Conservation (phyloP, 1,284 basidiomycete species). For the Chalciporus sp. region DNA sequence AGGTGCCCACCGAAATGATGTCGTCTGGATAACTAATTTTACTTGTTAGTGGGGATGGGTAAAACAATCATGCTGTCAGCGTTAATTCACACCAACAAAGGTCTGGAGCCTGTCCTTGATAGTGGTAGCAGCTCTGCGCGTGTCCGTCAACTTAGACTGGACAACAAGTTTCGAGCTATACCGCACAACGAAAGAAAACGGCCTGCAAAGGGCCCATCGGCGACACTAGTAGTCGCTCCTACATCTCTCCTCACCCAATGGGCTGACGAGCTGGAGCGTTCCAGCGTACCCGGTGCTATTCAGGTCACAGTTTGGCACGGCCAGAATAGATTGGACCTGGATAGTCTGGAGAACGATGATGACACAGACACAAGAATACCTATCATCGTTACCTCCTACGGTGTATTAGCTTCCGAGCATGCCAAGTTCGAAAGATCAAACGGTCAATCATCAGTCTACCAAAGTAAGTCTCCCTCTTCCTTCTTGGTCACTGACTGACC, state of each 20-base stretch:
- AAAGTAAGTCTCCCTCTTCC: conserved; percentile 51
- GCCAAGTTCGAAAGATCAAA: conserved; percentile 59
- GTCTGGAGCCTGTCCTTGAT: conserved; percentile 42
- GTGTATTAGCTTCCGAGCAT: conserved; percentile 84
- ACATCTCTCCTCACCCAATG: conserved; percentile 92
- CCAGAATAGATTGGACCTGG: conserved; percentile 76
- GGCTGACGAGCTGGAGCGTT: conserved; percentile 83
- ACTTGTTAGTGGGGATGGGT: conserved; percentile 81
- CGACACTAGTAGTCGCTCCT: conserved; percentile 92
- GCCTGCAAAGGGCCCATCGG: conserved; percentile 45
- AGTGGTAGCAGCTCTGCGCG: conserved; percentile 39
- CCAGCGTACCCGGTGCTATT: conserved; percentile 70
- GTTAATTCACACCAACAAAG: conserved; percentile 81
- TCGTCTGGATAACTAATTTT: conserved; percentile 13
- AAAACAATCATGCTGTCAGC: conserved; percentile 97
- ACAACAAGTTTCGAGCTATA: conserved; percentile 54
- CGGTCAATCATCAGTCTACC: conserved; percentile 65
- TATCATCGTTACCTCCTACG: conserved; percentile 90
- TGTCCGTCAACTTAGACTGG: conserved; percentile 61
- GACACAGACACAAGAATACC: conserved; percentile 58
- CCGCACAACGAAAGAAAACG: conserved; percentile 37
- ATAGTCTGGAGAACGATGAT: conserved; percentile 54
- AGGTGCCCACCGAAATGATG: conserved; percentile 18
- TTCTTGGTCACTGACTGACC: conserved; percentile 1
- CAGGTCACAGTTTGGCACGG: conserved; percentile 85